Evolutionary conservation across 306 rosid genomes (phyloP).

Genomic region (Ormosia emarginata): DNA sequence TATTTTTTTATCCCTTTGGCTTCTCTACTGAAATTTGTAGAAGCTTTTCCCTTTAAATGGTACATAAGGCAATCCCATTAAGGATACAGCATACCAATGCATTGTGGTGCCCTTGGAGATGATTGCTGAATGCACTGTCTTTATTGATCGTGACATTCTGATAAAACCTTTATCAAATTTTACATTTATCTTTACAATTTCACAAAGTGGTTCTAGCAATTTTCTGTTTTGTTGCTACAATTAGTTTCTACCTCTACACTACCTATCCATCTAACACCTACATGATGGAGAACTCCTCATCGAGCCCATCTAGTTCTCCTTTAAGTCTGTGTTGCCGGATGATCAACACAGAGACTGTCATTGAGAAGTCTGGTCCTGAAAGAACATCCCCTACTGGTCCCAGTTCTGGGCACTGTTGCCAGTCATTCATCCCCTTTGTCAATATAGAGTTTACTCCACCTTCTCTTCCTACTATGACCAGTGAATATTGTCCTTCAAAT

Average conservation of each 20-base stretch:
- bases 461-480: constrained; percentile 79
- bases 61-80: background rate
- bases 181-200: constrained; percentile 37
- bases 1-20: background rate
- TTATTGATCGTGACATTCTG: background rate
- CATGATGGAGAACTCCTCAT: constrained; percentile 86
- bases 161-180: constrained; percentile 10
- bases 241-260: constrained; percentile 45
- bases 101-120: background rate
- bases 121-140: background rate
- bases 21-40: background rate
- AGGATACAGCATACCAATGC: background rate
- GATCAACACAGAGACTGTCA: constrained; percentile 61
- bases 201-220: constrained; percentile 30
- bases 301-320: constrained; percentile 89
- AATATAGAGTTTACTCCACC: constrained; percentile 67
- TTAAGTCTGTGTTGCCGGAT: constrained; percentile 68
- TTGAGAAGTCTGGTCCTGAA: constrained; percentile 77
- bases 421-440: constrained; percentile 85
- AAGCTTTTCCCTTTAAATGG: background rate
- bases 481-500: constrained; percentile 73
- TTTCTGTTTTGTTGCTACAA: constrained; percentile 27
- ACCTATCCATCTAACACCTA: constrained; percentile 32
- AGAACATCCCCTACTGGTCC: constrained; percentile 98
- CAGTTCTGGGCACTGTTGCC: constrained; percentile 92